phyloP scores from a whole-genome alignment of 2,329 filamentous ascomycete genomes.

The Scedosporium dehoogii region DNA sequence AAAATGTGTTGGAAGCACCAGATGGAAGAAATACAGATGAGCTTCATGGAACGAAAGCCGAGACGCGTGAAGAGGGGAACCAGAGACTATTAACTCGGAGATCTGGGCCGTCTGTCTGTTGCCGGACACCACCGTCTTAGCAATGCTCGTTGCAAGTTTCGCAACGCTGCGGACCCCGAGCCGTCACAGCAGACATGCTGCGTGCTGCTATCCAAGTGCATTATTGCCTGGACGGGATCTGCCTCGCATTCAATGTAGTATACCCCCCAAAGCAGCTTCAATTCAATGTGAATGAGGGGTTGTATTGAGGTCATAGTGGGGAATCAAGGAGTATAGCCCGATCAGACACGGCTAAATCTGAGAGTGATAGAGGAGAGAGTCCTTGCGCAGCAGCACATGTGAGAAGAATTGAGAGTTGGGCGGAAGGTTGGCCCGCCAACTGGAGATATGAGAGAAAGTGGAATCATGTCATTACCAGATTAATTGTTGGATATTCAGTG shows the following conservation, averaged over 20 bases:
- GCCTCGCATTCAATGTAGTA: neutral
- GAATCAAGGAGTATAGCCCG: neutral
- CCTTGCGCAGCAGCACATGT: neutral
- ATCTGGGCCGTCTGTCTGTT: neutral
- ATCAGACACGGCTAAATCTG: slow-evolving; percentile 5
- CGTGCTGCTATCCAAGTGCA: neutral
- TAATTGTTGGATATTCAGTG: too few relatives aligned
- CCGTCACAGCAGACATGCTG: neutral
- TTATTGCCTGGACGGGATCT: neutral
- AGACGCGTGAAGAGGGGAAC: neutral
- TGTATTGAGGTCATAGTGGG: neutral
- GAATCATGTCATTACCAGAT: too few relatives aligned
- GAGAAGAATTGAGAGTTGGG: neutral
- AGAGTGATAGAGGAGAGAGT: neutral
- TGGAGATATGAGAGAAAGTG: neutral
- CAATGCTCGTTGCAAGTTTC: neutral
- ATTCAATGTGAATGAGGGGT: slow-evolving; percentile 1
- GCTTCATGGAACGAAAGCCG: neutral
- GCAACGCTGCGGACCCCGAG: neutral
- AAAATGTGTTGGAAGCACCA: neutral
- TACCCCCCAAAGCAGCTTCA: neutral
- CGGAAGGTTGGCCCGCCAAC: neutral
- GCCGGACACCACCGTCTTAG: neutral
- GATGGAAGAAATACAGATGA: neutral
- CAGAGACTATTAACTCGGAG: neutral